These are phyloP conservation scores for Citrullus mucosospermus DNA, from an alignment of 306 rosid species.

Conservation along the genomic window DNA sequence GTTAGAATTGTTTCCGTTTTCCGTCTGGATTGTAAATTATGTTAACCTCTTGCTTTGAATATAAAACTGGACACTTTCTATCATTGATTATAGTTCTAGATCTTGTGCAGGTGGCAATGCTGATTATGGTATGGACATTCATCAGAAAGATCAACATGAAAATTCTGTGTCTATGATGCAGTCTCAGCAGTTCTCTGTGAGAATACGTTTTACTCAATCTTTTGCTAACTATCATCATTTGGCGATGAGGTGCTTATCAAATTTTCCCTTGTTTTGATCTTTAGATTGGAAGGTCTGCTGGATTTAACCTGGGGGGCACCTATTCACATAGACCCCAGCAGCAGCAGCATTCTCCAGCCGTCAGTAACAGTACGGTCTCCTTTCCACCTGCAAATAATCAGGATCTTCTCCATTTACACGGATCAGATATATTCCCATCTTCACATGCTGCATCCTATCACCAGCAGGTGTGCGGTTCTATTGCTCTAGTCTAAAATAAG, in stretches of 20 bases:
- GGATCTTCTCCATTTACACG: slow-evolving; percentile 84
- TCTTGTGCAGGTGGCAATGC: slow-evolving; percentile 60
- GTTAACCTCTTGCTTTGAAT: not conserved
- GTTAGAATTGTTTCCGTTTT: not conserved
- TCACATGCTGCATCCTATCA: slow-evolving; percentile 86
- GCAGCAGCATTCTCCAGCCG: slow-evolving; percentile 87
- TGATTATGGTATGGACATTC: slow-evolving; percentile 83
- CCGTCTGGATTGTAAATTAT: not conserved
- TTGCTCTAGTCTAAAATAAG: not conserved
- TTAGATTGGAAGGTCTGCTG: slow-evolving; percentile 91
- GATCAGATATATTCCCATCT: slow-evolving; percentile 83
- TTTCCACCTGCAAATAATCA: slow-evolving; percentile 82
- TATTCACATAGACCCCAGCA: slow-evolving; percentile 76
- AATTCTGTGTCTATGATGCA: slow-evolving; percentile 83
- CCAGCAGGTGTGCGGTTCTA: slow-evolving; percentile 54
- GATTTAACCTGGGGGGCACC: slow-evolving; percentile 70
- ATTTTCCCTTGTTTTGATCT: not conserved
- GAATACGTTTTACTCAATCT: slow-evolving; percentile 11
- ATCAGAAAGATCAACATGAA: slow-evolving; percentile 97
- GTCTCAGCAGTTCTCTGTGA: slow-evolving; percentile 86
- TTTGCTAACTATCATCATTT: not conserved
- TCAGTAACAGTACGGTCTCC: slow-evolving; percentile 61
- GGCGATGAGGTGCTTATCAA: not conserved
- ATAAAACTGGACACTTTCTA: not conserved
- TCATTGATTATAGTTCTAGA: slow-evolving; percentile 23